Percentiles rank a stretch among this genome's conserved stretches.
phyloP scores from a whole-genome alignment of 2,329 filamentous ascomycete species.

The Cladosporium sp. region DNA sequence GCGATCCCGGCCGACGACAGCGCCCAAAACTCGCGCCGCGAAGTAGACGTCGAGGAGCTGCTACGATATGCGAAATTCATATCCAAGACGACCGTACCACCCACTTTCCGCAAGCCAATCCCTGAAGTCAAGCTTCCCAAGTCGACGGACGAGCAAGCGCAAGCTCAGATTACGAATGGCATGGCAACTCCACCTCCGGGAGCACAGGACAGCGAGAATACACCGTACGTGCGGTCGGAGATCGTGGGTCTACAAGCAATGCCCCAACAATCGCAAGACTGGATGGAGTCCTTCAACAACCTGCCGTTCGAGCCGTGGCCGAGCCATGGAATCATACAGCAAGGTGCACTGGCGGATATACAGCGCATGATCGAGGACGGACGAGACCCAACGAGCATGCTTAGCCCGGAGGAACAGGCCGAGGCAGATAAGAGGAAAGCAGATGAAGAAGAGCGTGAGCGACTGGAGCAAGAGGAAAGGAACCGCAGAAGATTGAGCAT shows the following conservation, averaged over 20 bases:
- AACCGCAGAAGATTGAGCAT: conserved; percentile 20
- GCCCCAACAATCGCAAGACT: conserved; percentile 23
- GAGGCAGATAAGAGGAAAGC: conserved; percentile 37
- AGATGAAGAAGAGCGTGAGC: conserved; percentile 43
- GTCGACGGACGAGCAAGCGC: conserved; percentile 17
- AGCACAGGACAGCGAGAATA: conserved; percentile 22
- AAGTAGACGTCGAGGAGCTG: conserved; percentile 69
- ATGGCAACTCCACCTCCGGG: conserved; percentile 33
- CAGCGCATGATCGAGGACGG: conserved; percentile 64
- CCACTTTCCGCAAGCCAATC: conserved; percentile 46
- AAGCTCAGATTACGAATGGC: conserved; percentile 34
- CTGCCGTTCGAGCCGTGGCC: conserved; percentile 75
- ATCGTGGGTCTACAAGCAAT: conserved; percentile 30
- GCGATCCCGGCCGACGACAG: conserved; percentile 57
- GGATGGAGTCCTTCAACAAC: conserved; percentile 56
- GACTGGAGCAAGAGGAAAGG: conserved; percentile 34
- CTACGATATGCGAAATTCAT: conserved; percentile 78
- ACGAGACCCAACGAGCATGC: conserved; percentile 55
- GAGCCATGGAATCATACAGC: conserved; percentile 65
- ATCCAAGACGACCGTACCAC: conserved; percentile 75
- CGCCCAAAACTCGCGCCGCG: conserved; percentile 43
- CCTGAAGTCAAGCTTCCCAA: conserved; percentile 22
- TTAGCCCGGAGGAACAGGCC: conserved; percentile 46
- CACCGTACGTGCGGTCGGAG: conserved; percentile 20
- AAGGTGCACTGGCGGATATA: conserved; percentile 63